Evolutionary conservation across 805 yeast species (phyloP).

Genomic region (Wickerhamiella qilinensis): DNA sequence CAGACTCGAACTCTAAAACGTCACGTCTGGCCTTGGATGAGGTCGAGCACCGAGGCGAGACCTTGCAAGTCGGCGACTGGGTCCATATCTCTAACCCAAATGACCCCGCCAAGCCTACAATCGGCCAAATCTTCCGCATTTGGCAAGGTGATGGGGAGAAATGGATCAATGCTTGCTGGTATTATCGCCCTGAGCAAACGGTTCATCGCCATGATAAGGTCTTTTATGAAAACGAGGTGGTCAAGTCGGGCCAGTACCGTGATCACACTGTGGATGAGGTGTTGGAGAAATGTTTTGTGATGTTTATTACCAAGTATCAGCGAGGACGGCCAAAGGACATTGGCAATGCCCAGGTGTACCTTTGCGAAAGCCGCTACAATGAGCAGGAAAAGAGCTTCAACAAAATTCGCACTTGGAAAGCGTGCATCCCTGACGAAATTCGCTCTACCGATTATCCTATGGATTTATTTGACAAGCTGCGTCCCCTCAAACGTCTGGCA

Average conservation of each 20-base stretch:
- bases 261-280: constrained; percentile 84
- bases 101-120: constrained; percentile 77
- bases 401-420: constrained; percentile 95
- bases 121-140: constrained; percentile 82
- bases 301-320: constrained; percentile 84
- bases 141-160: constrained; percentile 75
- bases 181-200: constrained; percentile 93
- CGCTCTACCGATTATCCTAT: constrained; percentile 40
- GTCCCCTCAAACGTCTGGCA: constrained; percentile 56
- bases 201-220: constrained; percentile 82
- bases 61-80: constrained; percentile 89
- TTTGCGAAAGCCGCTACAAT: constrained; percentile 89
- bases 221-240: constrained; percentile 87
- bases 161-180: constrained; percentile 95
- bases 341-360: constrained; percentile 56
- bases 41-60: constrained; percentile 51
- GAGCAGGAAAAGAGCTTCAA: constrained; percentile 82
- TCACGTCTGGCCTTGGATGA: constrained; percentile 68
- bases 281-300: constrained; percentile 85
- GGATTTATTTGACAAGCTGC: constrained; percentile 55
- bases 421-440: constrained; percentile 93
- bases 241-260: constrained; percentile 91
- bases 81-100: constrained; percentile 73
- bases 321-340: constrained; percentile 80
- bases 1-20: constrained; percentile 39